Evolutionary conservation across 2,329 filamentous ascomycete species (phyloP).

Genomic region (Arthrobotrys megalospora): DNA sequence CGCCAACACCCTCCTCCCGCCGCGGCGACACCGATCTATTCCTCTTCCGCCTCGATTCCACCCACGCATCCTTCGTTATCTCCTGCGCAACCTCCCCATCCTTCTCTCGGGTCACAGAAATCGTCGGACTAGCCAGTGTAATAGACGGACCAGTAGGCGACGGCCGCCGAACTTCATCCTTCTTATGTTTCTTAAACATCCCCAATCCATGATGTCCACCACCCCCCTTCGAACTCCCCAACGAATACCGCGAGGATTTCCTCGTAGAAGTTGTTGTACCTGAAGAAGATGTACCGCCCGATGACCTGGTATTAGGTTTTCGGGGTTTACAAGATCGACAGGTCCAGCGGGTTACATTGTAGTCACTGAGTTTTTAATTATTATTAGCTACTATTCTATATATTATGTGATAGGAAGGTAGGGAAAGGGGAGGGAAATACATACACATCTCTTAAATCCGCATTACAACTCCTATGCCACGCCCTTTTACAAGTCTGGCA

Average conservation of each 20-base stretch:
- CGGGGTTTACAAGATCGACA: conserved; percentile 12
- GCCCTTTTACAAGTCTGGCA: conserved; percentile 31
- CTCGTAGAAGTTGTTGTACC: background rate
- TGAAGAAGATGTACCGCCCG: too few relatives aligned
- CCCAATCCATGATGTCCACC: background rate
- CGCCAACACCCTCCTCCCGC: background rate
- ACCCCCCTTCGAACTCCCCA: background rate
- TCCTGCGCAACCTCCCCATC: background rate
- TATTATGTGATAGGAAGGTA: background rate
- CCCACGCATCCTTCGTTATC: background rate
- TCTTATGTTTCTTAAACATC: background rate
- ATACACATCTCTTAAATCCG: conserved; percentile 16
- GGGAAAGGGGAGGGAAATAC: background rate
- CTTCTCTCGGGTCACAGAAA: background rate
- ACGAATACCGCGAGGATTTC: background rate
- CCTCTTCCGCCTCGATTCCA: background rate
- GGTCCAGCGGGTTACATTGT: conserved; percentile 29
- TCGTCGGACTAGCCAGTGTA: background rate
- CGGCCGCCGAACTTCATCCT: background rate
- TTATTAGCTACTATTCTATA: background rate
- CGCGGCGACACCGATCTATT: background rate
- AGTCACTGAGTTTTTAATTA: background rate
- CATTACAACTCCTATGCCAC: conserved; percentile 45
- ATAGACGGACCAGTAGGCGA: conserved; percentile 11
- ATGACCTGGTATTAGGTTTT: background rate